Evolutionary conservation across 306 rosid genomes (phyloP), one percentile per base, ranked within the genome.

Genomic region (Senna siamea): DNA sequence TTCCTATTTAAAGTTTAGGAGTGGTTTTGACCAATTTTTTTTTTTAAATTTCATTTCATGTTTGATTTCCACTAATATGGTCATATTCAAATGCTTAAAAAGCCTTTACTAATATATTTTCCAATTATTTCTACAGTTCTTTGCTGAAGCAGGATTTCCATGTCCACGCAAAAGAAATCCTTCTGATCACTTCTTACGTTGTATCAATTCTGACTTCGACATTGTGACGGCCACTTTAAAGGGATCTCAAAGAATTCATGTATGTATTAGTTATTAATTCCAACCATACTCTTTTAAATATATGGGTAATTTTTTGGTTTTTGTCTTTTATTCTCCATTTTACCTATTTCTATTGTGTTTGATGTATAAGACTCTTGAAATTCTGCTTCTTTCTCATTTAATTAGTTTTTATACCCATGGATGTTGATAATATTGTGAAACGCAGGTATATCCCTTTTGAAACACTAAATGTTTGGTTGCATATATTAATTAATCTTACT

Each of bases 121-220:
- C 2, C 69, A 41, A 43, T n/a, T 19, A 32, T 41, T 43, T 59
- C 65, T 71, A 34, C 84, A 89, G 95, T 91, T 91, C 80, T 91
- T 91, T 50, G 94, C 89, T 64, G 95, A 91, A 82, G 89, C 95
- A 5, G 95, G 91, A 65, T 87, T 91, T 70, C 97, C 95, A 67
- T 91, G 97, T 80, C 97, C 97, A 18, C 87, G 81, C 30, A 87
- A 85, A 78, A 84, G 91, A 67, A 91, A 91, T 75, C 97, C 97
- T 61, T 91, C 97, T 58, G 97, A 91, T 77, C 97, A 91, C 83
- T 91, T 91, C 85, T 80, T 91, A 38, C 81, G 97, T 17, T 91
- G 97, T 23, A 76, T 91, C 88, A 91, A 91, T 77, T 89, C 93
- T 73, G 97, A 91, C 60, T 91, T 89, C 3, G 97, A 91, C 69